phyloP scores from a whole-genome alignment of 139 green algal species.

The Pycnococcus provasolii region DNA sequence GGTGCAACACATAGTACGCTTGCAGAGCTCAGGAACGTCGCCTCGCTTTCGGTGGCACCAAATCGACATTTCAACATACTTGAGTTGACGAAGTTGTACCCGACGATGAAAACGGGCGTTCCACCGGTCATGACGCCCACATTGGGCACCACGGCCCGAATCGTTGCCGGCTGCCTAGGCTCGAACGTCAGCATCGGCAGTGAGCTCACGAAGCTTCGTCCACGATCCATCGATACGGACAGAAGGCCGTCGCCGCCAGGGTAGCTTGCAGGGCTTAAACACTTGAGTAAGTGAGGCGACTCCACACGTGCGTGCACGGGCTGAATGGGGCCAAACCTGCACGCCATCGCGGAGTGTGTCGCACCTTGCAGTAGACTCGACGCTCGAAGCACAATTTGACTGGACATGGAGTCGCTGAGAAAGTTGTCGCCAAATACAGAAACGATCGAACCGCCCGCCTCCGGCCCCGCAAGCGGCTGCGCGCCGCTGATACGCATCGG shows the following conservation, averaged over 20 bases:
- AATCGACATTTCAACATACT: constrained; percentile 4
- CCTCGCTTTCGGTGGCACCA: neutral
- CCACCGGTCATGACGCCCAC: constrained; percentile 5
- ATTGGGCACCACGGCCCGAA: neutral
- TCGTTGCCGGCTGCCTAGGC: neutral
- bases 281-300: neutral
- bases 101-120: constrained; percentile 15
- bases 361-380: neutral
- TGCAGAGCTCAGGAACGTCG: constrained; percentile 1
- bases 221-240: neutral
- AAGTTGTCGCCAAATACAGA: neutral
- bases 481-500: neutral
- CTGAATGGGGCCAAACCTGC: constrained; percentile 1
- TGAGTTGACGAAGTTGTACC: constrained; percentile 11
- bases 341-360: neutral
- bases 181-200: neutral
- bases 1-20: constrained; percentile 10
- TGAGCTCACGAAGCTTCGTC: neutral
- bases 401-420: too few species aligned
- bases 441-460: constrained; percentile 7
- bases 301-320: neutral
- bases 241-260: neutral
- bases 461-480: constrained; percentile 1
- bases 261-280: neutral
- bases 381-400: neutral